These are phyloP conservation scores for Cordyceps pruinosa DNA, from an alignment of 2,329 filamentous ascomycete genomes.

Conservation along the genomic window DNA sequence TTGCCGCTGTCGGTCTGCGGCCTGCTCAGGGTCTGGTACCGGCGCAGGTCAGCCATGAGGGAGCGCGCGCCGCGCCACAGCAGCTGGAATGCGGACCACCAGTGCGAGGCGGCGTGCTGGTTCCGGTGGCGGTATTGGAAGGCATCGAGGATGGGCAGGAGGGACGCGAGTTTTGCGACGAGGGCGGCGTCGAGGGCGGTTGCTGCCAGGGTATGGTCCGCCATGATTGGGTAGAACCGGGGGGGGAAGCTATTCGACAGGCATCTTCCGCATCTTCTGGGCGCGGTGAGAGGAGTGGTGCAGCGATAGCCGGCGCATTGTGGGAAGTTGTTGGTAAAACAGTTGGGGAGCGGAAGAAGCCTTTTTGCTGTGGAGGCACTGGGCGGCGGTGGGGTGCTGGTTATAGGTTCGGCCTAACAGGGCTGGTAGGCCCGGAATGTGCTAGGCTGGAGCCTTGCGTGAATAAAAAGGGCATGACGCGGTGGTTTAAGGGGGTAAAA, in stretches of 20 bases:
- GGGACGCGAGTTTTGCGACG: constrained; percentile 26
- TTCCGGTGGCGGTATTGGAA: constrained; percentile 83
- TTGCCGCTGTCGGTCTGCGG: not conserved
- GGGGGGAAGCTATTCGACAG: no score
- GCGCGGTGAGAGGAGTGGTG: no score
- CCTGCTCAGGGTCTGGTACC: not conserved
- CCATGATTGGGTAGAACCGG: not conserved
- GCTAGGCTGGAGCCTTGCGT: no score
- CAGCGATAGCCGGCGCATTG: not conserved
- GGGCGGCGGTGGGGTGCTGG: no score
- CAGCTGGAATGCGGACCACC: constrained; percentile 69
- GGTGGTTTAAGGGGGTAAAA: no score
- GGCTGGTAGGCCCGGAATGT: no score
- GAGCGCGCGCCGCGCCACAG: constrained; percentile 60
- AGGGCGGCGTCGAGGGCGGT: not conserved
- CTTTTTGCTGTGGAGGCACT: no score
- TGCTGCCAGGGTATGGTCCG: not conserved
- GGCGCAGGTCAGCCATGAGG: constrained; percentile 36
- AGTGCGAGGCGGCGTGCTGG: constrained; percentile 74
- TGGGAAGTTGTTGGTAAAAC: no score
- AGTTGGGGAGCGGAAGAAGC: no score
- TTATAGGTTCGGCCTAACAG: no score
- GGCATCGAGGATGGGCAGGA: constrained; percentile 56
- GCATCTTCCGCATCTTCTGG: no score
- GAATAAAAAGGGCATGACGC: no score